phyloP scores from a whole-genome alignment of 352 stramenopile species.

The Globisporangium acanthophoron region DNA sequence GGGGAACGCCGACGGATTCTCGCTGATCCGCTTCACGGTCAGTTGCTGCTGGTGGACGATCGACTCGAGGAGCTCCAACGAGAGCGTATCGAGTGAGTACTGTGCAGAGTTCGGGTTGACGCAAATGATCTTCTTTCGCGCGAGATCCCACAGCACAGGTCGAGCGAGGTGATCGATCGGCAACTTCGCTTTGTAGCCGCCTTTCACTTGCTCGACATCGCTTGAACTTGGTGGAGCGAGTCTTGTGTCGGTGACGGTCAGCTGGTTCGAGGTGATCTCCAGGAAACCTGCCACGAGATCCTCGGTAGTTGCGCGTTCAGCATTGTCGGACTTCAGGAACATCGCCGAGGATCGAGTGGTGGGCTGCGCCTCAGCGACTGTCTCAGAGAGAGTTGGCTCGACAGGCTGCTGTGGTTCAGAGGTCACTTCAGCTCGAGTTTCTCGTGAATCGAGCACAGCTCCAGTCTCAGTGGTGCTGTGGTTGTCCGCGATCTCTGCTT shows the following conservation, averaged over 20 bases:
- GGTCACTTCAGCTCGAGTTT: too few species aligned
- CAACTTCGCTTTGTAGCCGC: constrained; percentile 3
- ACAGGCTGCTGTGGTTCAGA: background rate
- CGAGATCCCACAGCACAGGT: constrained; percentile 40
- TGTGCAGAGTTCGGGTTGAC: constrained; percentile 21
- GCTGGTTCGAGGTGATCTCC: background rate
- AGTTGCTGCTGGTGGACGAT: constrained; percentile 39
- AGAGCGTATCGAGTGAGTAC: constrained; percentile 21
- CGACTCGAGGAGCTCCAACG: constrained; percentile 37
- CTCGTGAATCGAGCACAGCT: background rate
- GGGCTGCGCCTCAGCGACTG: background rate
- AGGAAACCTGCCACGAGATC: constrained; percentile 12
- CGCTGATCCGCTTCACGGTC: constrained; percentile 35
- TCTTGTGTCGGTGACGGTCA: background rate
- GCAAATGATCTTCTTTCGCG: constrained; percentile 36
- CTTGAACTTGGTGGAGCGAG: background rate
- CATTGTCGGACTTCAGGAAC: constrained; percentile 3
- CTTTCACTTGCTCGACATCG: background rate
- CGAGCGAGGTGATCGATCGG: constrained; percentile 28
- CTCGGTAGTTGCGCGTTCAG: constrained; percentile 6
- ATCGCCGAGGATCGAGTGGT: background rate
- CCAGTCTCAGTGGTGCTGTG: too few species aligned
- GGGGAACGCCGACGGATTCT: constrained; percentile 35
- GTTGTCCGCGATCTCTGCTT: background rate
- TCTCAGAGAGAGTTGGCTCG: background rate